These are phyloP conservation scores for Penicillium hesseltinei DNA, from an alignment of 2,329 filamentous ascomycete genomes.

Conservation along the genomic window DNA sequence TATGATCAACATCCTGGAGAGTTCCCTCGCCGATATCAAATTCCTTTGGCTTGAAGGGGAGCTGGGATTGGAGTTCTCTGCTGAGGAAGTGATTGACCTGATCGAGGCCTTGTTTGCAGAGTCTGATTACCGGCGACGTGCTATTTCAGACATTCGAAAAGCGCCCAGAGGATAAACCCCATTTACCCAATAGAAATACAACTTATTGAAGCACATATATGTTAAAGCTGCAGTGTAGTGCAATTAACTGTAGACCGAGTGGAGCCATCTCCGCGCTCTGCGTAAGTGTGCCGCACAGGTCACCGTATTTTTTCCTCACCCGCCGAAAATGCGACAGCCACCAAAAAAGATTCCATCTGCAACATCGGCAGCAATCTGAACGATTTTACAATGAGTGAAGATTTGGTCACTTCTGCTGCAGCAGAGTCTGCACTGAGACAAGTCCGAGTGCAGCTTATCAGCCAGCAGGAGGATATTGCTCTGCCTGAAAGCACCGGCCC, in stretches of 20 bases:
- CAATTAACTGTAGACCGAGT: slow-evolving; percentile 4
- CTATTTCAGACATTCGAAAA: slow-evolving; percentile 57
- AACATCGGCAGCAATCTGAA: slow-evolving; percentile 18
- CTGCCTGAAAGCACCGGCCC: slow-evolving; percentile 55
- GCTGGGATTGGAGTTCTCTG: slow-evolving; percentile 59
- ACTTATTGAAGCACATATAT: background rate
- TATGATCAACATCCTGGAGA: slow-evolving; percentile 61
- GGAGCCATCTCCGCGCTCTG: slow-evolving; percentile 36
- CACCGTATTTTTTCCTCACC: slow-evolving; percentile 42
- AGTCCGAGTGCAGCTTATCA: slow-evolving; percentile 55
- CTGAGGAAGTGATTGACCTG: slow-evolving; percentile 61
- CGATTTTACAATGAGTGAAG: slow-evolving; percentile 27
- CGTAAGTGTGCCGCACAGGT: slow-evolving; percentile 41
- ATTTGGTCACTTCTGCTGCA: slow-evolving; percentile 16
- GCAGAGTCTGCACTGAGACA: slow-evolving; percentile 42
- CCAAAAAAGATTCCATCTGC: slow-evolving; percentile 14
- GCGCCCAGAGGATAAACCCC: slow-evolving; percentile 20
- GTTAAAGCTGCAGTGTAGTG: background rate
- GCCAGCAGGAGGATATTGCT: slow-evolving; percentile 53
- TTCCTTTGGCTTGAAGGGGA: slow-evolving; percentile 66
- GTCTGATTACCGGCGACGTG: slow-evolving; percentile 56
- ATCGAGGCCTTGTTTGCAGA: slow-evolving; percentile 65
- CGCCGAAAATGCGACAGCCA: slow-evolving; percentile 30
- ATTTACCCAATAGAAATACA: background rate
- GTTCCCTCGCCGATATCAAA: slow-evolving; percentile 63